Evolutionary conservation across 257 asterid genomes (phyloP).

Genomic region (Anisodus tanguticus): DNA sequence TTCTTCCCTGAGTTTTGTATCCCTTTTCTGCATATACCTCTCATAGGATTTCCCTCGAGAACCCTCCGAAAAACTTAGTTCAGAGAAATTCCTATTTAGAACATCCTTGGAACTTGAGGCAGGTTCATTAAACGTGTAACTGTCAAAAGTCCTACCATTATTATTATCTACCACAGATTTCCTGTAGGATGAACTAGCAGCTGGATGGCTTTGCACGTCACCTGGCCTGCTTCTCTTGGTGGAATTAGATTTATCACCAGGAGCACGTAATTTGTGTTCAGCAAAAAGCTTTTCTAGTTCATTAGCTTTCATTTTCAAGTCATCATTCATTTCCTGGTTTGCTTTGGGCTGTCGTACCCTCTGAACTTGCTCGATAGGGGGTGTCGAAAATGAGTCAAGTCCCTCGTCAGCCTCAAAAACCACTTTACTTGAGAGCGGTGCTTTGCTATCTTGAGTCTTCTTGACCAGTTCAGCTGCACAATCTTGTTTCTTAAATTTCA

Average conservation of each 20-base stretch:
- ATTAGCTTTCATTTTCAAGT: slow-evolving; percentile 83
- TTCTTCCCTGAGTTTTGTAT: slow-evolving; percentile 85
- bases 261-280: slow-evolving; percentile 68
- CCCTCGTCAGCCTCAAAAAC: slow-evolving; percentile 51
- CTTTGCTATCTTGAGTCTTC: slow-evolving; percentile 48
- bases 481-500: slow-evolving; percentile 47
- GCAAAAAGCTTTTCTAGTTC: slow-evolving; percentile 97
- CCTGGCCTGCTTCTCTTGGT: slow-evolving; percentile 50
- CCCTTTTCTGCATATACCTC: slow-evolving; percentile 79
- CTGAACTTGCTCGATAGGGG: slow-evolving; percentile 64
- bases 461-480: slow-evolving; percentile 48
- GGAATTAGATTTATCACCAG: slow-evolving; percentile 71
- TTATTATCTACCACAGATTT: slow-evolving; percentile 50
- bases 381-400: slow-evolving; percentile 57
- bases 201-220: slow-evolving; percentile 48
- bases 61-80: slow-evolving; percentile 61
- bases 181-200: slow-evolving; percentile 42
- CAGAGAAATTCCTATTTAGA: slow-evolving; percentile 50
- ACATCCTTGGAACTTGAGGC: slow-evolving; percentile 54
- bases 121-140: slow-evolving; percentile 44
- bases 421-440: slow-evolving; percentile 43
- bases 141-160: slow-evolving; percentile 40
- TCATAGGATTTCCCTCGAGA: slow-evolving; percentile 82
- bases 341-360: slow-evolving; percentile 73
- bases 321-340: slow-evolving; percentile 86